Evolutionary conservation across 495 filamentous ascomycete species (phyloP).

Genomic region (Lentithecium fluviatile): DNA sequence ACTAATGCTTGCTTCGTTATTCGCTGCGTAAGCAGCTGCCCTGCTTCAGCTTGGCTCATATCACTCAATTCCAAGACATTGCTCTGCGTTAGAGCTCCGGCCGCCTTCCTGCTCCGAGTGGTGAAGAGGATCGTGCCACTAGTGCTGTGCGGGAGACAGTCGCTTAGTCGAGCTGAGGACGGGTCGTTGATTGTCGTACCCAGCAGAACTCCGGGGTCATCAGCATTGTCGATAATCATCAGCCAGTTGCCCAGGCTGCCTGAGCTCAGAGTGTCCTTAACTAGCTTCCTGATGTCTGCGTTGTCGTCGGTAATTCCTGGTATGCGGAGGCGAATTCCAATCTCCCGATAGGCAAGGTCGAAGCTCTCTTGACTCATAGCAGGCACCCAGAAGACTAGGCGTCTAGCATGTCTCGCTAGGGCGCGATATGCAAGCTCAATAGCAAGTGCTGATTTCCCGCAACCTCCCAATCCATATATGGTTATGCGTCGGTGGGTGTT

Average conservation of each 20-base stretch:
- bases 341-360: conserved; percentile 13
- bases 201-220: not conserved
- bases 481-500: not conserved
- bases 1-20: conserved; percentile 25
- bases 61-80: conserved; percentile 38
- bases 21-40: conserved; percentile 10
- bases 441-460: conserved; percentile 15
- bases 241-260: conserved; percentile 6
- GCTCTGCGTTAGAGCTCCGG: conserved; percentile 27
- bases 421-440: conserved; percentile 11
- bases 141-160: conserved; percentile 40
- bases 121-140: conserved; percentile 42
- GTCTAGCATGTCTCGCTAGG: not conserved
- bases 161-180: conserved; percentile 23
- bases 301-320: conserved; percentile 8
- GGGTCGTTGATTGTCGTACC: not conserved
- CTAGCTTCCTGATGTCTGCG: conserved; percentile 10
- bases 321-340: conserved; percentile 3
- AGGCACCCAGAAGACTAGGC: conserved; percentile 12
- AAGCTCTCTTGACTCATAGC: conserved; percentile 8
- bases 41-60: conserved; percentile 32
- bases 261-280: conserved; percentile 5
- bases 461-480: conserved; percentile 13
- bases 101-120: conserved; percentile 39
- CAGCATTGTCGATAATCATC: conserved; percentile 13